Evolutionary conservation across 768 basidiomycete genomes (phyloP).

Genomic region (Auricularia sp.): DNA sequence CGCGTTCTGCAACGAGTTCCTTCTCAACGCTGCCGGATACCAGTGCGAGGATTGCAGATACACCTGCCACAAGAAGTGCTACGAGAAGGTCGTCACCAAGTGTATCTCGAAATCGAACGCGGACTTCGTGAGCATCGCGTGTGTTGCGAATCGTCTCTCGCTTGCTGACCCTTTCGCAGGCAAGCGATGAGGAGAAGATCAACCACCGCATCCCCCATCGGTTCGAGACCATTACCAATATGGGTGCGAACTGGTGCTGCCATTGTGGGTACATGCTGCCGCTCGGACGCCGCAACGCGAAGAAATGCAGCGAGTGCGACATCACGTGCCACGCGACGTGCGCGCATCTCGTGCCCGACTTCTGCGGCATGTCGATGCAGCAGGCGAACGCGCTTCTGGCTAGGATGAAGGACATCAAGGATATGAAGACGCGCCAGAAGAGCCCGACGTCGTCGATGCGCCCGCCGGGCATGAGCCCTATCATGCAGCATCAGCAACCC

Average conservation of each 20-base stretch:
- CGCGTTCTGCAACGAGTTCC: slow-evolving; percentile 94
- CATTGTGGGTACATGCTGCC: slow-evolving; percentile 98
- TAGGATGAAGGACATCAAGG: slow-evolving; percentile 85
- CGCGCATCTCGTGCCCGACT: slow-evolving; percentile 96
- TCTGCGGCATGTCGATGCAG: slow-evolving; percentile 99
- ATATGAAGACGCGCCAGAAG: slow-evolving; percentile 29
- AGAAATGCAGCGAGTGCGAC: slow-evolving; percentile 91
- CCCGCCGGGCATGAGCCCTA: slow-evolving; percentile 6
- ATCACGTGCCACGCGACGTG: slow-evolving; percentile 97
- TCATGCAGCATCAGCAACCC: slow-evolving; percentile 5
- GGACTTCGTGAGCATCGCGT: slow-evolving; percentile 52
- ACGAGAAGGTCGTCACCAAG: slow-evolving; percentile 97
- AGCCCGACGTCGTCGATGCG: not conserved
- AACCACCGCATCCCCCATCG: slow-evolving; percentile 99
- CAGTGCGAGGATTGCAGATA: slow-evolving; percentile 99
- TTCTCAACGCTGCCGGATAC: slow-evolving; percentile 94
- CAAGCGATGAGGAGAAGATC: slow-evolving; percentile 95
- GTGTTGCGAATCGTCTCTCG: not conserved
- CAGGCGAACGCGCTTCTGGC: slow-evolving; percentile 88
- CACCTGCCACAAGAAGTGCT: slow-evolving; percentile 98
- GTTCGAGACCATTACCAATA: slow-evolving; percentile 92
- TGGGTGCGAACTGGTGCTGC: slow-evolving; percentile 98
- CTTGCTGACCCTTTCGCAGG: slow-evolving; percentile 32
- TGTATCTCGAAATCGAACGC: slow-evolving; percentile 96
- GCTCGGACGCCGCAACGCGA: slow-evolving; percentile 91